Percentiles rank a stretch among this genome's conserved stretches.
Evolutionary conservation across 768 basidiomycete genomes (phyloP).

Genomic region (Boletus rex-veris): DNA sequence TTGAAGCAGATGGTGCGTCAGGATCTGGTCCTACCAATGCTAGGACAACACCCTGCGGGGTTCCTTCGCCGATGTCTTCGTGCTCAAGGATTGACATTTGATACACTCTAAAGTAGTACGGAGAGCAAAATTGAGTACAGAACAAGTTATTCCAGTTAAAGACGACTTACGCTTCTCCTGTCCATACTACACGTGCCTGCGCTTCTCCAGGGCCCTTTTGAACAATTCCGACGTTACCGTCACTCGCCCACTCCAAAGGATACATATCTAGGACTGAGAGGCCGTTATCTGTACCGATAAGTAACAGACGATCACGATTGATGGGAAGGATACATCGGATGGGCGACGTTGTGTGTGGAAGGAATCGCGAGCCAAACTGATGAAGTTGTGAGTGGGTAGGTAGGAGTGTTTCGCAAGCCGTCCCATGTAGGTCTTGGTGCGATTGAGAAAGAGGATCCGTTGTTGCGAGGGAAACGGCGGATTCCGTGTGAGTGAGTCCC

Average conservation of each 20-base stretch:
- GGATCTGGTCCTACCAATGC: constrained; percentile 66
- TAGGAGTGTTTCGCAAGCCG: constrained; percentile 48
- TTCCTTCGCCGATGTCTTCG: constrained; percentile 52
- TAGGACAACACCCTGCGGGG: constrained; percentile 72
- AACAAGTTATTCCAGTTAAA: background rate
- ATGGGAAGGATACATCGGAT: constrained; percentile 77
- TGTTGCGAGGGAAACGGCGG: constrained; percentile 11
- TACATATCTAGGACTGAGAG: constrained; percentile 82
- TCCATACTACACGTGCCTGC: constrained; percentile 63
- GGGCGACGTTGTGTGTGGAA: constrained; percentile 72
- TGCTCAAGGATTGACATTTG: constrained; percentile 75
- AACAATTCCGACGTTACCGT: constrained; percentile 39
- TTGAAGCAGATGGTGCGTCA: constrained; percentile 37
- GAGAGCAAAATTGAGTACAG: background rate
- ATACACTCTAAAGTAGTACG: constrained; percentile 49
- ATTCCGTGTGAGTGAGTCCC: constrained; percentile 4
- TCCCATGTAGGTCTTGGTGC: constrained; percentile 33
- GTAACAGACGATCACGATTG: constrained; percentile 57
- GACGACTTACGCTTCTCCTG: constrained; percentile 64
- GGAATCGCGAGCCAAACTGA: constrained; percentile 81
- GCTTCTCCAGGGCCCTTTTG: constrained; percentile 71
- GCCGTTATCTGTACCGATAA: constrained; percentile 78
- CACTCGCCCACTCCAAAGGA: constrained; percentile 59
- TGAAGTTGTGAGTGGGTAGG: constrained; percentile 68
- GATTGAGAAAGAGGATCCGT: constrained; percentile 29